Evolutionary conservation across 1,139 yeast genomes (phyloP).

Genomic region (Suhomyces choctaworum): DNA sequence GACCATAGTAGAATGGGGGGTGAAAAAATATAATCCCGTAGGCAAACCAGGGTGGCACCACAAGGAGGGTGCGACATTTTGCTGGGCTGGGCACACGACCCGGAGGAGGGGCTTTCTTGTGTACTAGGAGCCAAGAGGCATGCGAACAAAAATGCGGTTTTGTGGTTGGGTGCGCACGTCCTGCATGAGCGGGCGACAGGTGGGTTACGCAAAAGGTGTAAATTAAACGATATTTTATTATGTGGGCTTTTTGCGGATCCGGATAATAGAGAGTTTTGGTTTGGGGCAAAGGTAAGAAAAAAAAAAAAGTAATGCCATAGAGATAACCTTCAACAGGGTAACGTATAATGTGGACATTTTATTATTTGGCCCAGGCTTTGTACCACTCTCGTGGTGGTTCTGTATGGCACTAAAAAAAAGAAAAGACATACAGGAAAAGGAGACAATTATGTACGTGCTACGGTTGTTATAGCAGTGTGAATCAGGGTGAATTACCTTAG

Average conservation of each 20-base stretch:
- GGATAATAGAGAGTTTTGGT: conserved; percentile 10
- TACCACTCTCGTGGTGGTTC: conserved; percentile 8
- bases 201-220: background rate
- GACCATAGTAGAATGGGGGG: no score
- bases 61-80: conserved; percentile 7
- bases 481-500: conserved; percentile 12
- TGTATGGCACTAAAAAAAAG: conserved; percentile 7
- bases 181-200: conserved; percentile 1
- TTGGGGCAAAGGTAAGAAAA: conserved; percentile 1
- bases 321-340: conserved; percentile 10
- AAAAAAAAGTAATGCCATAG: conserved; percentile 5
- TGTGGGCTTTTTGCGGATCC: conserved; percentile 3
- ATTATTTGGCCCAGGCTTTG: conserved; percentile 9
- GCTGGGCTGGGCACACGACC: background rate
- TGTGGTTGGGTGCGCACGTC: background rate
- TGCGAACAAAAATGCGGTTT: conserved; percentile 1
- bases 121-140: conserved; percentile 1
- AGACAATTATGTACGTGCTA: conserved; percentile 11
- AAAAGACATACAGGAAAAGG: conserved; percentile 12
- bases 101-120: background rate
- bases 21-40: background rate
- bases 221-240: background rate
- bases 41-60: background rate
- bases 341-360: conserved; percentile 7
- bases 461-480: conserved; percentile 14